These are phyloP conservation scores for Grosmannia penicillata DNA, from an alignment of 2,329 filamentous ascomycete species.

Conservation along the genomic window DNA sequence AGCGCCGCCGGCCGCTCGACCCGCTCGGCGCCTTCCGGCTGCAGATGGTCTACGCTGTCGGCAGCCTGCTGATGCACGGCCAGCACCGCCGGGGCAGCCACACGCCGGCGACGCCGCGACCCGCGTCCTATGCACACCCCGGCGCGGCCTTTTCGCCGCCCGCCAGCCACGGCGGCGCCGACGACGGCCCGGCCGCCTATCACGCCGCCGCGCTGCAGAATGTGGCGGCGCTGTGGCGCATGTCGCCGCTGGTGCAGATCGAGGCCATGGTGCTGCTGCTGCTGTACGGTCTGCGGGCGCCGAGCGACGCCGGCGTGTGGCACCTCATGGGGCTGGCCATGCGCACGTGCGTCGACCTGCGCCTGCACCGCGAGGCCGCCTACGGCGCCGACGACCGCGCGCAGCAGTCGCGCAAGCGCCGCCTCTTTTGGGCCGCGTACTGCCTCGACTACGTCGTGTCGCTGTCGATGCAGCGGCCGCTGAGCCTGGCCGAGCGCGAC, in stretches of 20 bases:
- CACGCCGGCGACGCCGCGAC: not conserved
- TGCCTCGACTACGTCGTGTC: slow-evolving; percentile 33
- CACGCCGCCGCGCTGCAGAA: slow-evolving; percentile 34
- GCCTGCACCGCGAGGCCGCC: slow-evolving; percentile 22
- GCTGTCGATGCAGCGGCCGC: slow-evolving; percentile 32
- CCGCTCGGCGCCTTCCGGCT: slow-evolving; percentile 31
- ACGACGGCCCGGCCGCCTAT: slow-evolving; percentile 21
- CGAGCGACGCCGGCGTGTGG: slow-evolving; percentile 34
- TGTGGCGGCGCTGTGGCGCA: slow-evolving; percentile 29
- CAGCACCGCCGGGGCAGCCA: not conserved
- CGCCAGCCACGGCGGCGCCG: too few species aligned
- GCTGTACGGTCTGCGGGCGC: slow-evolving; percentile 32
- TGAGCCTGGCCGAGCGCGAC: slow-evolving; percentile 30
- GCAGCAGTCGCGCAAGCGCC: slow-evolving; percentile 13
- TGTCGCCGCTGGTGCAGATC: slow-evolving; percentile 32
- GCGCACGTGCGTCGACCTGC: slow-evolving; percentile 35
- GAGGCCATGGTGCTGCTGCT: slow-evolving; percentile 35
- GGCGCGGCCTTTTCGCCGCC: too few species aligned
- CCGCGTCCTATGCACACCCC: too few species aligned
- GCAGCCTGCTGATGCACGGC: slow-evolving; percentile 27
- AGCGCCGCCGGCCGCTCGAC: slow-evolving; percentile 17
- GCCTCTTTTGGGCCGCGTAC: slow-evolving; percentile 37
- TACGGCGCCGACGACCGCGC: not conserved
- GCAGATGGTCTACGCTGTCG: slow-evolving; percentile 36
- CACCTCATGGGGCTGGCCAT: slow-evolving; percentile 39